These are phyloP conservation scores for Colletotrichum noveboracense DNA, from an alignment of 2,329 filamentous ascomycete species.

Conservation along the genomic window DNA sequence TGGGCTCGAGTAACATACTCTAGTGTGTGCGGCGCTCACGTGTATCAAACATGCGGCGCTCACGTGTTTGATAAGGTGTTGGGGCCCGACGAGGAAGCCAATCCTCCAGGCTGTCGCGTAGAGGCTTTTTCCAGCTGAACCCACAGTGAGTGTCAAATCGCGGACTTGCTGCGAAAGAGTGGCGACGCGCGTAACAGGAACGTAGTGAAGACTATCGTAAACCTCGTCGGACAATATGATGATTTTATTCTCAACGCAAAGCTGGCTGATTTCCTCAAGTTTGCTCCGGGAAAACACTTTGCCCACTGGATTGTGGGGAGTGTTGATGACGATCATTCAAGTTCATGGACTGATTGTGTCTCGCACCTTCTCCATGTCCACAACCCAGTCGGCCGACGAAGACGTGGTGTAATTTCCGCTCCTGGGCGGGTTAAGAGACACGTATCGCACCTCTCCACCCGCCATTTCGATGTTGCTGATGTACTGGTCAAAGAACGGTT, in stretches of 20 bases:
- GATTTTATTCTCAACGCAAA: slow-evolving; percentile 92
- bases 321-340: slow-evolving; percentile 95
- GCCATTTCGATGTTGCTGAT: slow-evolving; percentile 99
- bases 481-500: slow-evolving; percentile 99
- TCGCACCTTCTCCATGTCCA: slow-evolving; percentile 85
- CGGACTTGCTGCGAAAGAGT: slow-evolving; percentile 93
- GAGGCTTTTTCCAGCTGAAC: slow-evolving; percentile 97
- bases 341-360: slow-evolving; percentile 83
- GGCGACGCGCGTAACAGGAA: slow-evolving; percentile 90
- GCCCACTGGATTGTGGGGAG: slow-evolving; percentile 90
- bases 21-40: slow-evolving; percentile 89
- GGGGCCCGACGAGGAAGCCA: slow-evolving; percentile 89
- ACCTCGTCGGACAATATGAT: slow-evolving; percentile 93
- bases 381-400: slow-evolving; percentile 84
- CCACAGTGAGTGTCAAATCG: slow-evolving; percentile 87
- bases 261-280: slow-evolving; percentile 80
- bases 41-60: slow-evolving; percentile 86
- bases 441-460: slow-evolving; percentile 91
- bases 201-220: slow-evolving; percentile 94
- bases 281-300: slow-evolving; percentile 91
- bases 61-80: slow-evolving; percentile 89
- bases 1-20: slow-evolving; percentile 94
- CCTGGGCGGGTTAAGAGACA: slow-evolving; percentile 86
- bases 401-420: slow-evolving; percentile 81
- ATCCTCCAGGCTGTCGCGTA: slow-evolving; percentile 98